Conservation (phyloP, 306 rosid genomes). For the Calophaca sinica region DNA sequence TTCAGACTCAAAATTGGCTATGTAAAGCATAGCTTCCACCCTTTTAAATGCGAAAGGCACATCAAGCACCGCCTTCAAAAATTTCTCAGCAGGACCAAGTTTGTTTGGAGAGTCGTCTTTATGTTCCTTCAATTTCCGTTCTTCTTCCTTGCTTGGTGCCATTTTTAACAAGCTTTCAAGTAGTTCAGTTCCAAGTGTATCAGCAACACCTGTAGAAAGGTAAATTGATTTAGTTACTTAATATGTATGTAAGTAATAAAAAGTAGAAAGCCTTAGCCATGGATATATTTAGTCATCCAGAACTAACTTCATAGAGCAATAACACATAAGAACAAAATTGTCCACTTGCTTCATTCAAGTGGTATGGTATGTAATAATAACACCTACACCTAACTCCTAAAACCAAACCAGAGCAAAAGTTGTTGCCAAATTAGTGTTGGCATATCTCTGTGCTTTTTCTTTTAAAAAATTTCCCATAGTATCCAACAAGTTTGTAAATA, state of each 20-base stretch:
- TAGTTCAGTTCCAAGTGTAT: conserved; percentile 84
- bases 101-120: conserved; percentile 81
- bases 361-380: conserved; percentile 10
- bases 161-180: conserved; percentile 94
- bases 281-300: not conserved
- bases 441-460: not conserved
- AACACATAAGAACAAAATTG: conserved; percentile 1
- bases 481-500: conserved; percentile 15
- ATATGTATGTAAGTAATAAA: not conserved
- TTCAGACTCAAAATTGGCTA: conserved; percentile 90
- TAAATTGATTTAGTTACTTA: conserved; percentile 12
- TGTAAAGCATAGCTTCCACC: conserved; percentile 94
- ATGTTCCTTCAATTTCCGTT: conserved; percentile 79
- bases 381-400: conserved; percentile 19
- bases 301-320: not conserved
- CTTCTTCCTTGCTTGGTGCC: conserved; percentile 99
- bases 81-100: conserved; percentile 93
- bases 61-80: conserved; percentile 89
- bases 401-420: conserved; percentile 30
- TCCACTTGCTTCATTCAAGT: not conserved
- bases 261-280: not conserved
- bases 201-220: conserved; percentile 71
- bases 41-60: conserved; percentile 94
- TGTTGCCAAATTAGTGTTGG: conserved; percentile 28
- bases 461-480: not conserved